Evolutionary conservation across 352 stramenopile genomes (phyloP), one percentile per base, ranked within the genome.

Genomic region (Phytophthora pluvialis): DNA sequence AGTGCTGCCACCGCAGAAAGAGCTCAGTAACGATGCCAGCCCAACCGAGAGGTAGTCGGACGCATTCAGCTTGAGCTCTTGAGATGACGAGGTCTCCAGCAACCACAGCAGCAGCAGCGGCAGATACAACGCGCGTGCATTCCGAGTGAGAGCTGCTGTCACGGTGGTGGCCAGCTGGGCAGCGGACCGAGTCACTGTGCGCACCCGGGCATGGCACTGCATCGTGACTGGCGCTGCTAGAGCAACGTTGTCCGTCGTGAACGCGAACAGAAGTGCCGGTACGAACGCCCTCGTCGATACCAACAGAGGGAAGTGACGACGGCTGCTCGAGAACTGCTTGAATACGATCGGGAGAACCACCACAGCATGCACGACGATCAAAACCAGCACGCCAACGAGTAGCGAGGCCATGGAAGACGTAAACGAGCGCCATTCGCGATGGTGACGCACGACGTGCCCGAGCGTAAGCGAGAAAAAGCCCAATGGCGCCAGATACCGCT

Each of bases 121-220:
- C 35, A 80, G 71, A 54, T 83, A 88, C 26, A 88, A 58, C 13
- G 67, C 79, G 15, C 81, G 60, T 5, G 51, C 72, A 31, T 70
- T 86, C 21, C 70, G 69, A 5, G 68, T 64, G 1, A 84, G 12
- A n/a, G 70, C 72, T 26, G 59, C 60, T 18, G 61, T 65, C 25
- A 78, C 63, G 6, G 58, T 51, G 4, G 66, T 70, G 8, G 73
- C 36, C 11, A 77, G 28, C 25, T 88, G 79, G 0, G 69, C 52
- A 33, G 71, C 77, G 13, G 74, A 86, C 52, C 79, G 82, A 36
- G 77, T 81, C 61, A 84, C 72, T n/a, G 69, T 59, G 8, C 58
- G 47, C 5, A 60, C 64, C 4, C 66, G 59, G 25, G 61, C 61
- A 43, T 80, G 84, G 40, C 73, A 81, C 31, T 81, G 74, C 33